Conservation (phyloP, 2,329 filamentous ascomycete species). For the Trichoderma simmonsii region DNA sequence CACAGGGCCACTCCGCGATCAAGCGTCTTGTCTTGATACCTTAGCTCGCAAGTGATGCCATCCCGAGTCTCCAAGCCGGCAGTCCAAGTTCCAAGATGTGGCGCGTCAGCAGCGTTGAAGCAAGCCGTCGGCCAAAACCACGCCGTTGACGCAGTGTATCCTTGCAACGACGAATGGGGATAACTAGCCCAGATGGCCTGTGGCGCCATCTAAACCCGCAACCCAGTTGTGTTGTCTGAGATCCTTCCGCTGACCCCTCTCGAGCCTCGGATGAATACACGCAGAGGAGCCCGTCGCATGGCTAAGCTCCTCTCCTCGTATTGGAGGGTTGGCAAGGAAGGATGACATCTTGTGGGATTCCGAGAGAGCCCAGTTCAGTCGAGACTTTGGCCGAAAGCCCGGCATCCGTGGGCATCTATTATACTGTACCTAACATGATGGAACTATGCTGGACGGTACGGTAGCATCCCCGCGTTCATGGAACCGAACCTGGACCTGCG, state of each 20-base stretch:
- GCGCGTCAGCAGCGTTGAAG: neutral
- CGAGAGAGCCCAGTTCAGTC: neutral
- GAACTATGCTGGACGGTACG: neutral
- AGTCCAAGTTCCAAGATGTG: neutral
- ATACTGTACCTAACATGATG: neutral
- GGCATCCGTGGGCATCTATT: neutral
- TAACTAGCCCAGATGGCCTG: neutral
- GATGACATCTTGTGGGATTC: neutral
- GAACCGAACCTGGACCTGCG: neutral
- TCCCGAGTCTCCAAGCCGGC: neutral
- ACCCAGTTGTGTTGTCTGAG: neutral
- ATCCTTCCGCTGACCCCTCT: constrained; percentile 14
- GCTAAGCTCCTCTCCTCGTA: neutral
- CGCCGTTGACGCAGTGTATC: neutral
- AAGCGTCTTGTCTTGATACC: neutral
- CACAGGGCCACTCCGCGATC: neutral
- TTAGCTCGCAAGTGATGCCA: neutral
- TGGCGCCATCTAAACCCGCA: neutral
- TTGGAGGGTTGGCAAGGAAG: neutral
- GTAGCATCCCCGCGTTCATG: neutral
- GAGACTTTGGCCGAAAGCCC: neutral
- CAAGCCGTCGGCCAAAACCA: neutral
- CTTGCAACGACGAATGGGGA: neutral
- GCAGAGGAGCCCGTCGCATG: neutral
- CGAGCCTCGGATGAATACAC: neutral